phyloP scores from a whole-genome alignment of 2,329 filamentous ascomycete genomes.

The Neopestalotiopsis sp. region DNA sequence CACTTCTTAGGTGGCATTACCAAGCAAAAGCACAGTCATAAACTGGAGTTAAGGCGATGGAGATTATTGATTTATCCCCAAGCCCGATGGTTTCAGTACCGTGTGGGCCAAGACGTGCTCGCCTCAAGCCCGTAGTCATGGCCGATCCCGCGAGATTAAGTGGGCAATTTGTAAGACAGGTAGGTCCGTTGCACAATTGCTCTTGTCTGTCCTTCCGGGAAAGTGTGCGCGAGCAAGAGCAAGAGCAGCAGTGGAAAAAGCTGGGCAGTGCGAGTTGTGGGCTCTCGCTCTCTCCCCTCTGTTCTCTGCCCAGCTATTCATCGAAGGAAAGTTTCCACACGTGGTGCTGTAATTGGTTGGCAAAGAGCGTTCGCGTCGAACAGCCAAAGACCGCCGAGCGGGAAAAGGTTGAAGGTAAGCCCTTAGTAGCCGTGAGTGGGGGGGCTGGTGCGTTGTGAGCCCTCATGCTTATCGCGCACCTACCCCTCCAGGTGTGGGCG shows the following conservation, averaged over 20 bases:
- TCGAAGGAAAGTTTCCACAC: conserved; percentile 1
- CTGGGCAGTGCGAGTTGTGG: too few relatives aligned
- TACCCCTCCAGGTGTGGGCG: neutral
- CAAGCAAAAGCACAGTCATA: neutral
- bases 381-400: neutral
- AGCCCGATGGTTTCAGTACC: conserved; percentile 14
- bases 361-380: conserved; percentile 5
- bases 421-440: conserved; percentile 17
- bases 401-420: conserved; percentile 4
- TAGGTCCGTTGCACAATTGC: neutral
- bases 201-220: neutral
- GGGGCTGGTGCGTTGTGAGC: neutral
- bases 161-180: neutral
- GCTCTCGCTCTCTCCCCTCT: too few relatives aligned
- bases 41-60: neutral
- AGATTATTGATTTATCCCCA: conserved; percentile 6
- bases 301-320: neutral
- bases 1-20: neutral
- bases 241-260: neutral
- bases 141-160: conserved; percentile 6
- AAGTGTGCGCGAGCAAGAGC: neutral
- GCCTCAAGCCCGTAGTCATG: neutral
- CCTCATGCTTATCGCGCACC: neutral
- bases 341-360: conserved; percentile 15
- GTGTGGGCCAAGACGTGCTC: conserved; percentile 19